Evolutionary conservation across 495 filamentous ascomycete species (phyloP), one percentile per base, ranked within the genome.

Genomic region (Letharia columbiana): DNA sequence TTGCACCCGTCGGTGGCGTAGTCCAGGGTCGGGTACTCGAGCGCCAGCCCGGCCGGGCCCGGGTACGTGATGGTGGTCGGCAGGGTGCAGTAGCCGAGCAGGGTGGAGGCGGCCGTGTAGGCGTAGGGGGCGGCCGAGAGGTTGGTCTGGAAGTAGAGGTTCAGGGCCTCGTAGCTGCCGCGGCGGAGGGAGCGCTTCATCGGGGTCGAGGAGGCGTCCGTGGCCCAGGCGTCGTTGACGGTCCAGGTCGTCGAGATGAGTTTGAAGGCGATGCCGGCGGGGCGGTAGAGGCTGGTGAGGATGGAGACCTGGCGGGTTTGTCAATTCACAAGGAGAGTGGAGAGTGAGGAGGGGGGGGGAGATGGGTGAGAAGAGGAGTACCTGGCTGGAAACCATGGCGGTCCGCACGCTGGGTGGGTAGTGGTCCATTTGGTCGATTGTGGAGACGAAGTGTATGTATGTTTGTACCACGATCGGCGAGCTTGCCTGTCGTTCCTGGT

Each of bases 171-270:
- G 67, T 84, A 84, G 57, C 58, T 77, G 52, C 82, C 81, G 64
- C 71, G 73, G 18, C 88, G 85, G 4, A 92, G 80, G 7, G 83
- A 78, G 8, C 84, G 72, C 68, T 91, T 92, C 71, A 87, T 83
- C 3, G 83, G 81, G 3, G 80, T 66, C 44, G 87, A 87, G 45
- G 88, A 83, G 18, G 82, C 71, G 50, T 84, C 81, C n/a, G 82
- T 80, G 39, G 91, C 80, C 70, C 89, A 88, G 20, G 81, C 79
- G 64, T 89, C 86, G 71, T 89, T 91, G 69, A 90, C 80, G 17
- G 87, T 88, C 66, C 88, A 89, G 31, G 89, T 86, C 35, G 91
- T 76, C 56, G 86, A 84, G 70, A 85, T 78, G n/a, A 92, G 70
- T 18, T 78, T 79, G 54, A 90, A 86, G 9, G 81, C 69, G 47